Evolutionary conservation across 2,329 filamentous ascomycete species (phyloP).

Genomic region (Claviceps maximensis): DNA sequence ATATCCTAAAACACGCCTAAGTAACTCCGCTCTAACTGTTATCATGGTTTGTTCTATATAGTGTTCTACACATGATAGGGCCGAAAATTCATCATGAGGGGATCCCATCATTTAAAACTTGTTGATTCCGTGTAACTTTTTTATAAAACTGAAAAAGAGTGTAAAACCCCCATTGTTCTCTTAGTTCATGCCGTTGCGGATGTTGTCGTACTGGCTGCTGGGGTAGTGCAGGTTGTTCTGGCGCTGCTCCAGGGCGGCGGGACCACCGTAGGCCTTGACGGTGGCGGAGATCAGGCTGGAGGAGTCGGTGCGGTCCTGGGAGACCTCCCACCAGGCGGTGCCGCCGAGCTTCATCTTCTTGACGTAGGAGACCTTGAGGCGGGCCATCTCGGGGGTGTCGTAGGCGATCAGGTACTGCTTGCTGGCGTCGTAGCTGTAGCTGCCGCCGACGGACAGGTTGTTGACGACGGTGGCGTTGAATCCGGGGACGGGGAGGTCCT

Average conservation of each 20-base stretch:
- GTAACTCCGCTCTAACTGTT: too few relatives aligned
- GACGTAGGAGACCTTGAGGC: conserved; percentile 52
- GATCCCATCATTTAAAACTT: too few relatives aligned
- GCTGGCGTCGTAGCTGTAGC: conserved; percentile 54
- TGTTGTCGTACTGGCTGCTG: conserved; percentile 38
- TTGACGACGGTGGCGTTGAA: conserved; percentile 34
- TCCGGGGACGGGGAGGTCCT: conserved; percentile 49
- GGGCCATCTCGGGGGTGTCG: conserved; percentile 46
- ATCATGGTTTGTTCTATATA: too few relatives aligned
- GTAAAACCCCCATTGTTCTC: too few relatives aligned
- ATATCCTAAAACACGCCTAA: too few relatives aligned
- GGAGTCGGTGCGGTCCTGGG: conserved; percentile 42
- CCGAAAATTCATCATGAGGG: too few relatives aligned
- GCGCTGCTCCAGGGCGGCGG: neutral
- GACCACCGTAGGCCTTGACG: neutral
- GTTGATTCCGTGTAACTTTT: too few relatives aligned
- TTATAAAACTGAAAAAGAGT: too few relatives aligned
- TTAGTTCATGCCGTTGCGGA: conserved; percentile 13
- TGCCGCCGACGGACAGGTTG: conserved; percentile 43
- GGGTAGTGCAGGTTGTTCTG: conserved; percentile 13
- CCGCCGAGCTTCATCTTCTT: conserved; percentile 50
- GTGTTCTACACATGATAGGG: too few relatives aligned
- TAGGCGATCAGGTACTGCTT: conserved; percentile 55
- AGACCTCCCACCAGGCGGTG: conserved; percentile 75
- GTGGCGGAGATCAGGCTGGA: conserved; percentile 43